Conservation (phyloP, 139 green algal genomes). For the Volvox africanus region DNA sequence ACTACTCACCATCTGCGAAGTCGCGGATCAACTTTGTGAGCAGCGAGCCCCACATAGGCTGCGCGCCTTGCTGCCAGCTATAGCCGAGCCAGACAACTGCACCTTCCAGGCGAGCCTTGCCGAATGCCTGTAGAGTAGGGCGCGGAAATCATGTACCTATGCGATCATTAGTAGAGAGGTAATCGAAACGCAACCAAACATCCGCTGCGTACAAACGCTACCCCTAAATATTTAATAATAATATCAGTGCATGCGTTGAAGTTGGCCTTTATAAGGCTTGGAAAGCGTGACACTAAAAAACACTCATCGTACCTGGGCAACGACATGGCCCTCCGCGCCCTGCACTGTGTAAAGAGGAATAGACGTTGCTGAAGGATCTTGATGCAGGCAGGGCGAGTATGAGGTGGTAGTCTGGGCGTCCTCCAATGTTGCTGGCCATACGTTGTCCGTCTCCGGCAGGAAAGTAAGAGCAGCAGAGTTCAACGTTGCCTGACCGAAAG, state of each 20-base stretch:
- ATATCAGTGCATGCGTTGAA: too few relatives aligned
- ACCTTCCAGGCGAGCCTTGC: background rate
- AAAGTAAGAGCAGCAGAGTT: background rate
- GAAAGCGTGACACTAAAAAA: too few relatives aligned
- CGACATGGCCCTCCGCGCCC: constrained; percentile 1
- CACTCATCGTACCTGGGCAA: background rate
- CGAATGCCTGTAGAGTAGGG: background rate
- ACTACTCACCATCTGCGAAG: background rate
- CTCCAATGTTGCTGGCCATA: background rate
- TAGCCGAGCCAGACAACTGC: constrained; percentile 32
- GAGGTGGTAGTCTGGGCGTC: constrained; percentile 7
- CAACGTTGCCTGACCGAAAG: background rate
- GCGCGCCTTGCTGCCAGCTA: constrained; percentile 2
- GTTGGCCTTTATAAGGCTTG: too few relatives aligned
- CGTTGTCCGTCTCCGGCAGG: background rate
- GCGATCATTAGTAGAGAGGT: too few relatives aligned
- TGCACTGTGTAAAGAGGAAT: background rate
- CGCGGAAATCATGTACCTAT: too few relatives aligned
- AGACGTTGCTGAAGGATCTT: background rate
- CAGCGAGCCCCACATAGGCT: background rate
- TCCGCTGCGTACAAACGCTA: too few relatives aligned
- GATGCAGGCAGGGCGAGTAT: constrained; percentile 8
- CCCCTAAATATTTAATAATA: too few relatives aligned
- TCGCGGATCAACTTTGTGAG: background rate
- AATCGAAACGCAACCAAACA: too few relatives aligned